Base-by-base conservation (phyloP, 306 rosid species). In the Fragaria ananassa region DNA sequence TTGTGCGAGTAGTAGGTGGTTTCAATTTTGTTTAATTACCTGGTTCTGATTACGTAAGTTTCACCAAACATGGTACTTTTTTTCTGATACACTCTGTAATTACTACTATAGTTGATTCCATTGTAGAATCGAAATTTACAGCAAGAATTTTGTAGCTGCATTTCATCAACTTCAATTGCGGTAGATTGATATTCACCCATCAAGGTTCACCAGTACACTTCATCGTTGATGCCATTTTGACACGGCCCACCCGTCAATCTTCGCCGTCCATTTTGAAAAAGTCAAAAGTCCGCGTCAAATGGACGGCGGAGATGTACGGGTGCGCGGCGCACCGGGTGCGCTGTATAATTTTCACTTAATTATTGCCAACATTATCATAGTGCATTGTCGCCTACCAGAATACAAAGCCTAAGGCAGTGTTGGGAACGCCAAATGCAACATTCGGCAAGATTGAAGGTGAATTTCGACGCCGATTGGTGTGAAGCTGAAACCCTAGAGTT, bases 11-110 rank as follows among this genome's bases (percentile, higher is more conserved):
- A 8, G 27, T 8, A n/a, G 80, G 79, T 37, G 21, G 45, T 10
- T 49, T 71, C 62, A 35, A 50, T 35, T 58, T 78, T 29, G 65
- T 60, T 61, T 46, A 41, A 13, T 46, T 57, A 23, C 17, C 64
- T 61, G 35, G 17, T 13, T 27, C 18, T 29, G 39, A 4, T 11
- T 61, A 12, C 66, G 13, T 61, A 12, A 61, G 13, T 27, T 27
- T 61, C 67, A 61, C 67, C 67, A 21, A 25, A 31, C 37, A 15
- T 29, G 41, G 39, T 61, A 25, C 4, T 25, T 25, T 18, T 10
- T 54, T 11, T 19, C 58, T 53, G 25, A 19, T 53, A 53, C 58
- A 23, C 60, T 51, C 12, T 54, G 60, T 54, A 54, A 54, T 21
- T 54, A 54, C 65, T n/a, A 25, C 29, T 23, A 57, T 23, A 23